Evolutionary conservation across 2,329 filamentous ascomycete genomes (phyloP), one percentile per base, ranked within the genome.

Genomic region (Claviceps purpurea): DNA sequence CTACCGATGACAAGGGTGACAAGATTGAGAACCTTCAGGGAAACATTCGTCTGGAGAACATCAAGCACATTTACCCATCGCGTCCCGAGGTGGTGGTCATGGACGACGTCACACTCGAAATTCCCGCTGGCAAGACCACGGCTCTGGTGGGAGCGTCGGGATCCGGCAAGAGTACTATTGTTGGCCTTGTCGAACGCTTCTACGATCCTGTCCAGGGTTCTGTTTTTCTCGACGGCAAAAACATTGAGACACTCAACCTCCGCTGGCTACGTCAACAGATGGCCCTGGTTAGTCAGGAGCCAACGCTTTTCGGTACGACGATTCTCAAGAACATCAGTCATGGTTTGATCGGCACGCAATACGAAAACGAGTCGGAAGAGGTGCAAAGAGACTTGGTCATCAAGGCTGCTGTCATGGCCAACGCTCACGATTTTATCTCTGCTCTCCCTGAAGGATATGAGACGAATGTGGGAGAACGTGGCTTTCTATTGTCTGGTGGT

Each of bases 61-160:
- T 97, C 63, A 93, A 87, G 66, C 90, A 95, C 68, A 91, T 96
- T 60, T 97, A 98, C 61, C 93, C 93, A 4, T 95, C 89, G 5
- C 81, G 93, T 13, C 88, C 90, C 0, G 90, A 96, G 61, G 89
- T 95, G 4, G 79, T 82, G 1, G 87, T 97, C 41, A 91, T 97
- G 82, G 74, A 93, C 43, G 82, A 84, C 57, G 87, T 97, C 52
- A 86, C 74, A 52, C 77, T 98, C 1, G 68, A 77, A 1, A 84
- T 97, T 40, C 89, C 89, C 1, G 87, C 90, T 3, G 90, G 91
- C 20, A 95, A 95, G 71, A 89, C 87, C 18, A 95, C 91, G 2
- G 93, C 93, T 1, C 73, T 98, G 7, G 93, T 98, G 5, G 93
- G 93, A 53, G 88, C 91, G 0, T 97, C 91, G 11, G 93, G 91